Evolutionary conservation across 192 early-diverging fungal species (phyloP), one percentile per base, ranked within the genome.

Genomic region (Podila horticola): DNA sequence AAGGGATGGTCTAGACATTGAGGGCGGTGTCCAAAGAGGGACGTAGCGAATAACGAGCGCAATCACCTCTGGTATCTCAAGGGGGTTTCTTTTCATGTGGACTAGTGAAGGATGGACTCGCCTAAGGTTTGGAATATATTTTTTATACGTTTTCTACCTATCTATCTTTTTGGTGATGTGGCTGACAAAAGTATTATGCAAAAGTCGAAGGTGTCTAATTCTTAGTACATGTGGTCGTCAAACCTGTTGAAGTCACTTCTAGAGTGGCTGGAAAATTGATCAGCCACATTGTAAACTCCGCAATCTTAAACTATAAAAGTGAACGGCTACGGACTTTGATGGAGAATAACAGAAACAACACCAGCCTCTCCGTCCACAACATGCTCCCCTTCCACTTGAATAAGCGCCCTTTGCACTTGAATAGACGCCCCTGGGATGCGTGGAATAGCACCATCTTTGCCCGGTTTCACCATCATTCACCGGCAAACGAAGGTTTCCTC

Each of bases 361-460:
- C 58, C 58, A 30, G 24, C 58, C 9, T 30, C 26, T 30, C 58
- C 24, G 6, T n/a, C 58, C 58, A 30, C 30, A 59, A 11, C 22
- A 59, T 59, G 58, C 28, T 29, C 28, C 58, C 58, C 28, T 59
- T 28, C 58, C 58, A 59, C 58, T 59, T 29, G 13, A 58, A 58
- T 26, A 58, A 20, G 24, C 20, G 28, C 58, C 24, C 7, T 26
- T 8, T 58, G 1, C 58, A 58, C 2, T 29, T 29, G 58, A 59
- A 59, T 17, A 59, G 22, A 8, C 24, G 11, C 28, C 29, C 30
- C 58, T 59, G 3, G 58, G 19, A 30, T 59, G 29, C 26, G 58
- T 29, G 24, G 58, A 59, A 59, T 30, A 59, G 58, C 26, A 5
- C 58, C 28, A 28, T 13, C 1, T 28, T 59, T 17, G 19, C 58